Conservation (phyloP, 140 eudicot species). For the Erigeron philadelphicus region DNA sequence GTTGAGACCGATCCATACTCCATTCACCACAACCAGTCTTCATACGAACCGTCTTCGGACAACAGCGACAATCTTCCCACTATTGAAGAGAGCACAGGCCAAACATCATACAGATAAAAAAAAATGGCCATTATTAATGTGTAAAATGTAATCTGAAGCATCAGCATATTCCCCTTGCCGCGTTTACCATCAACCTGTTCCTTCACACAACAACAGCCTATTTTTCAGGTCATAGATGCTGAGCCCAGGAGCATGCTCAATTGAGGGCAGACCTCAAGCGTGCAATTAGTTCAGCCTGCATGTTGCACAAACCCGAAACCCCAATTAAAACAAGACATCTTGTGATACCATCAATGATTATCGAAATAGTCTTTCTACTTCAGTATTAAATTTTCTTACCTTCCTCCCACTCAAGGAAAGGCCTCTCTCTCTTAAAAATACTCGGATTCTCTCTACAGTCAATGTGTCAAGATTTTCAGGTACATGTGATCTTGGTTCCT, state of each 20-base stretch:
- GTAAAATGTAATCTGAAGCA: conserved; percentile 9
- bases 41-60: too few species aligned
- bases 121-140: conserved; percentile 8
- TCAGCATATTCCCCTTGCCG: conserved; percentile 10
- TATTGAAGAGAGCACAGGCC: too few species aligned
- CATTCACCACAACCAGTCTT: too few species aligned
- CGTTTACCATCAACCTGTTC: conserved; percentile 14
- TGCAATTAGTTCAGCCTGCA: conserved; percentile 66
- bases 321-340: background rate
- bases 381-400: conserved; percentile 38
- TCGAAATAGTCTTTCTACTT: background rate
- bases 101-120: too few species aligned
- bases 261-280: conserved; percentile 50
- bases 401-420: conserved; percentile 64
- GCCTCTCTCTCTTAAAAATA: conserved; percentile 65
- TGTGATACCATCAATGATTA: background rate
- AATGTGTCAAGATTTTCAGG: conserved; percentile 49
- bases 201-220: conserved; percentile 14
- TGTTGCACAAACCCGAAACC: conserved; percentile 2
- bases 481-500: conserved; percentile 37
- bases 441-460: conserved; percentile 69
- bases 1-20: too few species aligned
- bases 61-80: too few species aligned
- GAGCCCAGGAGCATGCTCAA: conserved; percentile 22
- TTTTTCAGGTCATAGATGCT: conserved; percentile 2